Evolutionary conservation across 179 eudicot genomes (phyloP), one percentile per base, ranked within the genome.

Genomic region (Amaranthus tricolor): DNA sequence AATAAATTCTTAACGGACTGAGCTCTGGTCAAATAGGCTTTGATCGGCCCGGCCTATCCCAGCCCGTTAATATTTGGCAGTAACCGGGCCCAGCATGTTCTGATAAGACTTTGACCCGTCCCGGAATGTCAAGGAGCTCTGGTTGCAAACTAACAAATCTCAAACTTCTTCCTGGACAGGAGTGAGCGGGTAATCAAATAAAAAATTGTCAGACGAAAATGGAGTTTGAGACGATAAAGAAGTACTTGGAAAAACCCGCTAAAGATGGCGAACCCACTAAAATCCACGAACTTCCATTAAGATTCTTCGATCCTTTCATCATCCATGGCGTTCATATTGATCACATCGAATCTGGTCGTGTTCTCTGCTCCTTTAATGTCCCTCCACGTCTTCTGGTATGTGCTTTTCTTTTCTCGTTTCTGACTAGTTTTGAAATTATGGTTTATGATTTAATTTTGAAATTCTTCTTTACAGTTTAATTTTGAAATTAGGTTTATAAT

Each of bases 341-440:
- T 69, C 83, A 75, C 68, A 48, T 89, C 75, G 88, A 93, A 74
- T 88, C 76, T 0, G 97, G 92, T 74, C 95, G 89, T 31, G 16
- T 93, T 62, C 21, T 89, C 66, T 91, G 97, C 82, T 84, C 98
- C 84, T 84, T 89, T 84, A 84, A 74, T 43, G 97, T 91, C 45
- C 93, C 98, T 47, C 79, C 85, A 75, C 98, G 98, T 61, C 87
- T 93, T 59, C 77, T 89, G 90, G 98, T 92, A 65, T 21, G 57
- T 73, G 43, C 20, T 19, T 13, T 71, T 71, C 67, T 75, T 62
- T 77, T 31, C 62, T 2, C 49, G 58, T 14, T 51, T 62, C n/a
- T 0, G n/a, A n/a, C 45, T 50, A 5, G 11, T 40, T 54, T 15
- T 51, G 40, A 45, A 58, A 71, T 68, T 76, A 73, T 76, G 79